Percentiles rank a stretch among this genome's conserved stretches.
Evolutionary conservation across 352 stramenopile species (phyloP).

Genomic region (Globisporangium splendens): DNA sequence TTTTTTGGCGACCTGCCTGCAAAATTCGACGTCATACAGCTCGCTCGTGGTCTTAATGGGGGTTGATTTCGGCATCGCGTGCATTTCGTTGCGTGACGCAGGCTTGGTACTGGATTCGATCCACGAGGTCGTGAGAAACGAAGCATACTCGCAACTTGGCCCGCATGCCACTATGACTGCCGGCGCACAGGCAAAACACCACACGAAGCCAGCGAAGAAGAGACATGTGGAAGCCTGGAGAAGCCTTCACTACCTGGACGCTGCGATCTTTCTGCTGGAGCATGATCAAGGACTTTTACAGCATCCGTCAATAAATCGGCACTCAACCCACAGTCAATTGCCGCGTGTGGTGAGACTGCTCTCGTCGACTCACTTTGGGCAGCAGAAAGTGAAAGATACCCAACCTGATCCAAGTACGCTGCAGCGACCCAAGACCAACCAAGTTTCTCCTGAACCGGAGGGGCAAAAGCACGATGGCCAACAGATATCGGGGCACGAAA

Average conservation of each 20-base stretch:
- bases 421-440: not conserved
- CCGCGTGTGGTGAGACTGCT: not conserved
- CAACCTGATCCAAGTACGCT: not conserved
- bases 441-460: not conserved
- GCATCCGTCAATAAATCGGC: not conserved
- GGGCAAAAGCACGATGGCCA: not conserved
- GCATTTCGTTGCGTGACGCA: not conserved
- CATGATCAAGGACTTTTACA: not conserved
- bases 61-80: not conserved
- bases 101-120: not conserved
- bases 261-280: not conserved
- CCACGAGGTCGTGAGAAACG: not conserved
- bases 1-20: conserved; percentile 3
- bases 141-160: not conserved
- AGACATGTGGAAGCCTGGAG: no score
- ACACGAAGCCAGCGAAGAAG: not conserved
- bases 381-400: not conserved
- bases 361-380: not conserved
- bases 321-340: not conserved
- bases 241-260: conserved; percentile 3
- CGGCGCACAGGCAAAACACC: no score
- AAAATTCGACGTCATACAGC: conserved; percentile 3
- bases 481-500: not conserved
- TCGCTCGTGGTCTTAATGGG: not conserved
- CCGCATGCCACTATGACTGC: no score